Evolutionary conservation across 805 yeast species (phyloP).

Genomic region (Candida ovalis): DNA sequence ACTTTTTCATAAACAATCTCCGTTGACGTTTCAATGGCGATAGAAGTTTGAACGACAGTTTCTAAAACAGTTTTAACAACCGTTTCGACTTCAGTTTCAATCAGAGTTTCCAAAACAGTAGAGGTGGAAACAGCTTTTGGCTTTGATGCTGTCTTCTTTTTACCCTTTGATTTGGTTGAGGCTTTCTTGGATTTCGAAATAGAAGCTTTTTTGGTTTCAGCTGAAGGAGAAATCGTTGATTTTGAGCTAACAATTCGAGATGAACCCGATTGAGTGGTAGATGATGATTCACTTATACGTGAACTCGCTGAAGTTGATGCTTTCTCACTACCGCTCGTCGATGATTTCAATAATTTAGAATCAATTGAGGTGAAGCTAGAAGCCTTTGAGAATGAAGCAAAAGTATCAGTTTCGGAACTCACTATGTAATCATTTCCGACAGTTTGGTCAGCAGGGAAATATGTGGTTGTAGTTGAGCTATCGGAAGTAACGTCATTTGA

Average conservation of each 20-base stretch:
- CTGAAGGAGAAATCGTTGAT: neutral
- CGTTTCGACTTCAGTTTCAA: constrained; percentile 5
- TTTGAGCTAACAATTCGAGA: too few relatives aligned
- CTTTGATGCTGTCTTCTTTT: neutral
- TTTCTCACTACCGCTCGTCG: neutral
- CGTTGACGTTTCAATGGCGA: constrained; percentile 6
- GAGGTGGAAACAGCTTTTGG: constrained; percentile 1
- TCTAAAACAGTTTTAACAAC: constrained; percentile 5
- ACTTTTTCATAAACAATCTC: constrained; percentile 5
- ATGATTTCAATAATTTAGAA: neutral
- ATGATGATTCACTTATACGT: neutral
- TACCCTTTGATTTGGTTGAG: neutral
- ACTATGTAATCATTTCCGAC: constrained; percentile 4
- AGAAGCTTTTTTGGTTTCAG: neutral
- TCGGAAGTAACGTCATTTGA: constrained; percentile 17
- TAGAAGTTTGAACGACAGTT: constrained; percentile 5
- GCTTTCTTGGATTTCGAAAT: neutral
- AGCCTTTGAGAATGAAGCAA: neutral
- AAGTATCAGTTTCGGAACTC: neutral
- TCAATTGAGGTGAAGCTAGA: neutral
- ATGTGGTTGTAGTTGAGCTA: constrained; percentile 19
- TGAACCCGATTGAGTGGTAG: neutral
- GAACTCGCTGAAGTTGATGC: neutral
- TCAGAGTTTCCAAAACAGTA: constrained; percentile 6
- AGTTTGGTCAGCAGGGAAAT: constrained; percentile 14